Evolutionary conservation across 225 moss, liverwort and hornwort species (phyloP), one percentile per base, ranked within the genome.

Genomic region (Ulota crispa): DNA sequence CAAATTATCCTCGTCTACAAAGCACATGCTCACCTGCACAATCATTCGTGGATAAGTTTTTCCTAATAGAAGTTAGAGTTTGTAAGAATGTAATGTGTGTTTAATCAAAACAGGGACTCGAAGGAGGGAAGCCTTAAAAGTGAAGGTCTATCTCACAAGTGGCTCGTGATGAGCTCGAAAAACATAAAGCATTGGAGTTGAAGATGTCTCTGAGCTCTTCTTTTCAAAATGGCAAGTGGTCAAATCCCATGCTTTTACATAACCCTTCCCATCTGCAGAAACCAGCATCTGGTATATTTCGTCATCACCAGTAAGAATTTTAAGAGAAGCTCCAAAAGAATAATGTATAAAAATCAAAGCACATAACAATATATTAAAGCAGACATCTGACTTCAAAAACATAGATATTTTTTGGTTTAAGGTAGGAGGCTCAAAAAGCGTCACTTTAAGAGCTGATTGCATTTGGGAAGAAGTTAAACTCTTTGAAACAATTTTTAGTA

Each of bases 101-200:
- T 57, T 28, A 1, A 1, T 47, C 6, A 9, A 30, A 61, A 41
- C 55, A 18, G 15, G 52, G 3, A 74, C 45, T 31, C 30, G 72
- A 69, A 14, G 20, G 56, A 42, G 34, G 19, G 26, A 75, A 69
- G 37, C 26, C 32, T 30, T 59, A 64, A 83, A 62, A 37, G 18
- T 75, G 57, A 64, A 78, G 31, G 42, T n/a, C 24, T 5, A 65
- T 54, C 92, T 88, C 72, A 95, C 96, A 77, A 96, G 88, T 28
- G 87, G 85, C 80, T 96, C 96, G 83, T 96, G 96, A 76, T 96
- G 96, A 71, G 93, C 96, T 83, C 93, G 91, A 30, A 96, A 92
- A 66, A 88, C 88, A 69, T 81, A 84, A 64, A 89, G 86, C 64
- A 83, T 75, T 64, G 88, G 85, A 20, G 89, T 92, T 19, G 75